Base-by-base conservation (phyloP, 805 yeast species). In the Cyberlindnera mississippiensis region DNA sequence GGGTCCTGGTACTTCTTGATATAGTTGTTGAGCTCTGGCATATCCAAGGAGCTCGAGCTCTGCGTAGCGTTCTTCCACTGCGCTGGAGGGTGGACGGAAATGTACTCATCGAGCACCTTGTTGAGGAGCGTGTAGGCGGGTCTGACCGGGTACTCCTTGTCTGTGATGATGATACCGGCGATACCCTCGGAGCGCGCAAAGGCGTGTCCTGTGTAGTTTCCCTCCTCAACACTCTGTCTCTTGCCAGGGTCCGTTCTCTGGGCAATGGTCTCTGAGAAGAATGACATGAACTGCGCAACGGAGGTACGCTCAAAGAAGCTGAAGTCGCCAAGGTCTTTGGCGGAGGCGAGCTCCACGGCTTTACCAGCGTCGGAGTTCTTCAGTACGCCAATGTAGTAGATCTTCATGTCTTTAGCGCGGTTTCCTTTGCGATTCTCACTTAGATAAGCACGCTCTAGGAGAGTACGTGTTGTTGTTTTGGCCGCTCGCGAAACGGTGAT, bases 121-220 rank as follows among this genome's bases (percentile, higher is more conserved):
- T 91, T 91, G 57, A 93, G 75, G 45, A 93, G 71, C 2, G 97
- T 86, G 66, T 88, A 91, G 1, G 97, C 98, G 12, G 96, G 98
- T 61, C 99, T 77, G 26, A 88, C 91, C 2, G 98, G 99, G 65
- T 93, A 93, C 53, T 91, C 97, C 63, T 86, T 85, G 63, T 93
- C 99, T 34, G 96, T 79, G 62, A 93, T 85, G 47, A 93, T 67
- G 27, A 93, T 96, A 49, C 96, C 96, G 17, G 95, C 85, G 28
- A 91, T 60, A 4, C 97, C 98, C 63, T 93, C 98, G 18, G 84
- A 66, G 53, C 98, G 76, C 24, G 90, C 81, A 64, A 84, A 93
- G 0, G 89, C 91, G 63, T 93, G 98, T 6, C 96, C 97, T 9
- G 87, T 74, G 63, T 93, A 91, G 66, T 75, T 73, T 18, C 72